Base-by-base conservation (phyloP, 2,329 filamentous ascomycete species). In the Fusarium sp. region DNA sequence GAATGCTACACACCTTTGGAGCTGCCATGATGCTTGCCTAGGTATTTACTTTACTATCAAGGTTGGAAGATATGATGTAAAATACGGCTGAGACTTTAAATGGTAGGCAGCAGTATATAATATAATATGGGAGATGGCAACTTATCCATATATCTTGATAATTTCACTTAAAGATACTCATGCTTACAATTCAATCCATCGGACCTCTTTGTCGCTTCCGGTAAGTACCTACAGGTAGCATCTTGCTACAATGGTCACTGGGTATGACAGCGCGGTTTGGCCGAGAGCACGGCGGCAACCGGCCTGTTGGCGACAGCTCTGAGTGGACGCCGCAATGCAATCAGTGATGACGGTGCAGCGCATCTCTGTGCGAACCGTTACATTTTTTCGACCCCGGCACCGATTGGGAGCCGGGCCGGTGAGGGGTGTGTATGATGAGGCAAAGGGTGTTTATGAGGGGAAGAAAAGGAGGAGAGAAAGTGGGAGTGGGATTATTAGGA, bases 331-430 rank as follows among this genome's bases (percentile, higher is more conserved):
- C 15, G 52, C 43, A 43, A 32, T 48, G 20, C 40, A 43, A 58
- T 40, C 44, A 43, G 58, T 44, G 33, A 39, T 52, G 57, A 59
- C 63, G 62, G 43, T 58, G 62, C n/a, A 32, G 32, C 5, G 25
- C 39, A 46, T 35, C 25, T 53, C 51, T 25, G 35, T 56, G 43
- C 49, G 50, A 67, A 47, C 37, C 17, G 47, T 56, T 37, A 22
- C 37, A 52, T 37, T 39, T 47, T 33, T 43, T 48, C 52, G 60
- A 62, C 32, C 62, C 66, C 58, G 67, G 67, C 51, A 66, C 56
- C 48, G 57, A 55, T 43, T 64, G 23, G 39, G 51, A 67, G 64
- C 67, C 67, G 67, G 67, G 44, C 67, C 67, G 67, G 67, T 15
- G 44, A 48, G 62, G 17, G 57, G 63, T 35, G 62, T 64, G 48